phyloP scores from a whole-genome alignment of 164 flowering plant genomes.

The Buxus sempervirens region DNA sequence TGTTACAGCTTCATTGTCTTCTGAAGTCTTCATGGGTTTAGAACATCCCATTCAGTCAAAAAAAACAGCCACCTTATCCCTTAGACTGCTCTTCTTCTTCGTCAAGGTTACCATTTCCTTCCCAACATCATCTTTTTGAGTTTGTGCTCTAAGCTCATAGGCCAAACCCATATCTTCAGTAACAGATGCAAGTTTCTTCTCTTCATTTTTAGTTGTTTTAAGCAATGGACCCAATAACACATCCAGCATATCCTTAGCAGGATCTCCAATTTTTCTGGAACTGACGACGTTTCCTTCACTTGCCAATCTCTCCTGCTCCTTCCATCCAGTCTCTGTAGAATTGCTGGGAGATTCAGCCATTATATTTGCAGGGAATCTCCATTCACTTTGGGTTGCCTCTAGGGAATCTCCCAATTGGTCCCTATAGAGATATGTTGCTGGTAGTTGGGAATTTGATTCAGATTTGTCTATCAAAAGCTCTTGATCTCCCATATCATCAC shows the following conservation, averaged over 20 bases:
- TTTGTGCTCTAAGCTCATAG: conserved; percentile 10
- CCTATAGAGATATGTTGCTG: conserved; percentile 5
- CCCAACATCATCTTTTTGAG: conserved; percentile 16
- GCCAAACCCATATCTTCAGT: conserved; percentile 17
- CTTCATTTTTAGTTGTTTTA: conserved; percentile 31
- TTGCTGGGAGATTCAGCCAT: not conserved
- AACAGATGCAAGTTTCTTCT: conserved; percentile 20
- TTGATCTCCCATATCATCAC: conserved; percentile 18
- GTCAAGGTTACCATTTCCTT: conserved; percentile 25
- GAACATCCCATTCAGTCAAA: conserved; percentile 34
- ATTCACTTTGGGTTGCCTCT: conserved; percentile 6
- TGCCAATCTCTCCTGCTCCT: conserved; percentile 5
- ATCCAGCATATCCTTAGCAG: conserved; percentile 62
- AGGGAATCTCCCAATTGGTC: conserved; percentile 17
- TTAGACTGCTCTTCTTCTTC: conserved; percentile 65
- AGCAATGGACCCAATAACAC: conserved; percentile 64
- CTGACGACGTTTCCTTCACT: conserved; percentile 7
- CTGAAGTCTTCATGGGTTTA: not conserved
- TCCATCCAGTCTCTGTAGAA: conserved; percentile 5
- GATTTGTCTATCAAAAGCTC: conserved; percentile 7
- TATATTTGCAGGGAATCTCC: conserved; percentile 9
- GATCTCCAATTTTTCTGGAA: conserved; percentile 37
- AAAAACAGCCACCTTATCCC: conserved; percentile 56
- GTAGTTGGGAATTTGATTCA: conserved; percentile 16
- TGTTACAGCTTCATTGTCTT: not conserved